Base-by-base conservation (phyloP, 1,139 yeast species). In the Magnusiomyces ingens region DNA sequence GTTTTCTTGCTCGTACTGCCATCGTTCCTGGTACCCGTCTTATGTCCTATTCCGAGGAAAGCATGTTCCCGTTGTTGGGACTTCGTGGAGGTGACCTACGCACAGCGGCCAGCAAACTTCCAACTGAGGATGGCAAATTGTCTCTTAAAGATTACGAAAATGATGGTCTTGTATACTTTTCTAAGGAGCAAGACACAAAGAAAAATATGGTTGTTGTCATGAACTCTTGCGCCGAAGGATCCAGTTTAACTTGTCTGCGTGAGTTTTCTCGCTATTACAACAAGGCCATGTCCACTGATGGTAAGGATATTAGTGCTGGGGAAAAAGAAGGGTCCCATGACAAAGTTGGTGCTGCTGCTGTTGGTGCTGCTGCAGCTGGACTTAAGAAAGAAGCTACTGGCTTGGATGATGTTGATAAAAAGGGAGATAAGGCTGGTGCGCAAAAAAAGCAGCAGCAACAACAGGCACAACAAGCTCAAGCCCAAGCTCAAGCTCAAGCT, bases 1-100 rank as follows among this genome's bases (percentile, higher is more conserved):
- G 78, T 49, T 72, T 85, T 43, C 75, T 91, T 60, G 77, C 85
- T 54, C 85, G 82, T 62, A 75, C 94, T 3, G 85, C 89, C 0
- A 69, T 91, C 13, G 78, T 93, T 0, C 88, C 89, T 4, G 74
- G 81, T 46, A 75, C 80, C 2, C 45, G 42, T 15, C 43, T 42
- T 13, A 49, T 36, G 47, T 42, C 43, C n/a, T 42, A 49, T 36
- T 50, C 49, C 13, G 49, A 37, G 36, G 49, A 47, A 17, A 43
- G 45, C 26, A 48, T 50, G 15, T 48, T 44, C 22, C 32, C 19
- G 2, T 10, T 40, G 18, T 18, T 49, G 42, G 52, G 47, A 10
- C 18, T 49, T 15, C 35, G 47, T 11, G 29, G 43, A 13, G 21
- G 17, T 12, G 36, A 49, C 19, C 22, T 49, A 29, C n/a, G 17